These are phyloP conservation scores for Dioszegia hungarica DNA, from an alignment of 768 basidiomycete species.

Conservation along the genomic window DNA sequence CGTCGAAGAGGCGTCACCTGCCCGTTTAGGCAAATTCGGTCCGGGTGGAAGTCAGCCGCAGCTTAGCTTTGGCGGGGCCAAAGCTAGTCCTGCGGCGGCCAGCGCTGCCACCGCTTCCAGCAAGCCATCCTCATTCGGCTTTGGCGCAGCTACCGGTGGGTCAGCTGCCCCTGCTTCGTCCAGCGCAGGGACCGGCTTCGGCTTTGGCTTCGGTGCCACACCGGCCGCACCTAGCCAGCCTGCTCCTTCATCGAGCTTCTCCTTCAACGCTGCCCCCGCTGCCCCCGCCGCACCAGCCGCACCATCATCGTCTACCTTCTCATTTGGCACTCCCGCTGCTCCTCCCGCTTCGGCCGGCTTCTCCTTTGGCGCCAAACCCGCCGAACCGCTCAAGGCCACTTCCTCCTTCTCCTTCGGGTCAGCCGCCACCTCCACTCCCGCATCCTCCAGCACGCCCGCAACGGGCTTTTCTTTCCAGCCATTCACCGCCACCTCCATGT, in stretches of 20 bases:
- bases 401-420: slow-evolving; percentile 8
- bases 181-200: neutral
- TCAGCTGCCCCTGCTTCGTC: slow-evolving; percentile 1
- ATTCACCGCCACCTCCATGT: slow-evolving; percentile 2
- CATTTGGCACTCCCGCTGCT: slow-evolving; percentile 7
- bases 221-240: neutral
- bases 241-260: slow-evolving; percentile 6
- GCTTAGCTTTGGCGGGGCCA: slow-evolving; percentile 36
- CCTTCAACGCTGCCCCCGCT: slow-evolving; percentile 1
- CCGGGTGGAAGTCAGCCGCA: slow-evolving; percentile 38
- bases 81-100: slow-evolving; percentile 10
- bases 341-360: neutral
- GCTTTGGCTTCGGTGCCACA: slow-evolving; percentile 16
- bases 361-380: slow-evolving; percentile 3
- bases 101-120: neutral
- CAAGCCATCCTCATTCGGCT: slow-evolving; percentile 25
- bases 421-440: neutral
- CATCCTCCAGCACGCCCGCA: slow-evolving; percentile 4
- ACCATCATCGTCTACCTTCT: slow-evolving; percentile 7
- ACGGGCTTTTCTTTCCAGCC: neutral
- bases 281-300: neutral
- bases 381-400: neutral
- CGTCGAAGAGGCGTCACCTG: slow-evolving; percentile 22
- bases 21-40: slow-evolving; percentile 40
- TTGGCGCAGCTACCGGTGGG: neutral